A percentile compares a stretch with the other conserved stretches of the same genome.
Evolutionary conservation across 768 basidiomycete genomes (phyloP).

Genomic region (Rhodosporidiobolus odoratus): DNA sequence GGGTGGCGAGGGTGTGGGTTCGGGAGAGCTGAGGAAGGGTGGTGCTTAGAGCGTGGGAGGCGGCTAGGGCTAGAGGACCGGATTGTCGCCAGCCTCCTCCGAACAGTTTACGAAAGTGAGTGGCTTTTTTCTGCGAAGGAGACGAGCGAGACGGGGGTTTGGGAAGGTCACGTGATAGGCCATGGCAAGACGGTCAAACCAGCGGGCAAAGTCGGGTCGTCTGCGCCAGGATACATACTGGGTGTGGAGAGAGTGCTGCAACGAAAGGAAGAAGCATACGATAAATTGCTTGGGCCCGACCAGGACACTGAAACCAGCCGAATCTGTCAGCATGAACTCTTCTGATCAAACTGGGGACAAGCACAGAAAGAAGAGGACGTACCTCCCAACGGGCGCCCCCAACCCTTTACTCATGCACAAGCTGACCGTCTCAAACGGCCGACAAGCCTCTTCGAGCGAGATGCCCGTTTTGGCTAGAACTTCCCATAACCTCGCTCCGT

Average conservation of each 20-base stretch:
- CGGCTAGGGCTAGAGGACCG: constrained; percentile 64
- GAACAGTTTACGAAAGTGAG: constrained; percentile 10
- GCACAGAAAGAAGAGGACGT: constrained; percentile 33
- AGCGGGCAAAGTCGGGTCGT: no score
- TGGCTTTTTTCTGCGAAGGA: constrained; percentile 8
- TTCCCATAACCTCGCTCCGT: constrained; percentile 94
- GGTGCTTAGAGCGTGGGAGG: constrained; percentile 74
- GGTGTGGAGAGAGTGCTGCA: neutral
- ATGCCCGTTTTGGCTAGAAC: constrained; percentile 62
- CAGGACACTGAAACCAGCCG: neutral
- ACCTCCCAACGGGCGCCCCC: constrained; percentile 58
- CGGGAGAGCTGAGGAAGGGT: constrained; percentile 68
- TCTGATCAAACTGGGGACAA: neutral
- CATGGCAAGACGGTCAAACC: neutral
- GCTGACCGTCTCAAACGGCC: constrained; percentile 84
- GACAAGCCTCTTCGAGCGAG: constrained; percentile 65
- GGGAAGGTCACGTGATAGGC: constrained; percentile 33
- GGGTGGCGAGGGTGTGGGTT: constrained; percentile 68
- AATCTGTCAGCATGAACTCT: neutral
- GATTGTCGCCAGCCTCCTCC: constrained; percentile 13
- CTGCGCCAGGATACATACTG: no score
- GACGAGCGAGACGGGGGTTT: neutral
- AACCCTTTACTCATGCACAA: constrained; percentile 94
- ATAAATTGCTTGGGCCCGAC: no score
- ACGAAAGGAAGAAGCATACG: neutral